A percentile compares a stretch with the other conserved stretches of the same genome.
phyloP scores from a whole-genome alignment of 306 rosid species.

The Cercis canadensis region DNA sequence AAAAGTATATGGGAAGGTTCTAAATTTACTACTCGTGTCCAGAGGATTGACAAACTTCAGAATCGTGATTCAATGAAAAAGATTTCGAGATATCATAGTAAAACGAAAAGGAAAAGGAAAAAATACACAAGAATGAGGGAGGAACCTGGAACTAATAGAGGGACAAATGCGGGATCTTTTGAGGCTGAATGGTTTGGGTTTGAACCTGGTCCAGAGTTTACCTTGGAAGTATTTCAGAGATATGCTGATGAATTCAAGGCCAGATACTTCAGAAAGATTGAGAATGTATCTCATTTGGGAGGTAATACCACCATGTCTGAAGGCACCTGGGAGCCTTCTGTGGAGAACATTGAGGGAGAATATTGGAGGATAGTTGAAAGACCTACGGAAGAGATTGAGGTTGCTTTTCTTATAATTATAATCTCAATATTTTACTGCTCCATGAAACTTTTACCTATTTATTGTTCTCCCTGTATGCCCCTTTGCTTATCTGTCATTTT shows the following conservation, averaged over 20 bases:
- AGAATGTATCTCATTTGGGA: conserved; percentile 47
- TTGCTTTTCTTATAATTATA: too few relatives aligned
- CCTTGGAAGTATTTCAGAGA: conserved; percentile 75
- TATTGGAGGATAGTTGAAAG: conserved; percentile 99
- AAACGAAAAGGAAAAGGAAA: conserved; percentile 82
- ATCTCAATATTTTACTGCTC: too few relatives aligned
- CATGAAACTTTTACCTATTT: conserved; percentile 12
- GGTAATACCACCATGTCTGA: conserved; percentile 44
- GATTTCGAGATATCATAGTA: conserved; percentile 54
- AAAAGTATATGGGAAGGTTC: conserved; percentile 75
- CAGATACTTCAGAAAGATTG: conserved; percentile 70
- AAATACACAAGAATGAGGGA: conserved; percentile 70
- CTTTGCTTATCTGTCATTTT: conserved; percentile 35
- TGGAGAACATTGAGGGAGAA: conserved; percentile 93
- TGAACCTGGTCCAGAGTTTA: conserved; percentile 96
- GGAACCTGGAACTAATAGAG: conserved; percentile 55
- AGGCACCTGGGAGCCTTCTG: conserved; percentile 61
- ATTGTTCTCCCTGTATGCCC: background rate
- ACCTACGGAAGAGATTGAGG: conserved; percentile 99
- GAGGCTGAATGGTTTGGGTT: conserved; percentile 91
- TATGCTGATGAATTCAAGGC: conserved; percentile 82
- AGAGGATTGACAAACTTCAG: conserved; percentile 93
- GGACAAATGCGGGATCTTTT: conserved; percentile 51
- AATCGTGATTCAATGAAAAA: conserved; percentile 79
- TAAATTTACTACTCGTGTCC: conserved; percentile 91